Evolutionary conservation across 345 rosid genomes (phyloP).

Genomic region (Linum lewisii): DNA sequence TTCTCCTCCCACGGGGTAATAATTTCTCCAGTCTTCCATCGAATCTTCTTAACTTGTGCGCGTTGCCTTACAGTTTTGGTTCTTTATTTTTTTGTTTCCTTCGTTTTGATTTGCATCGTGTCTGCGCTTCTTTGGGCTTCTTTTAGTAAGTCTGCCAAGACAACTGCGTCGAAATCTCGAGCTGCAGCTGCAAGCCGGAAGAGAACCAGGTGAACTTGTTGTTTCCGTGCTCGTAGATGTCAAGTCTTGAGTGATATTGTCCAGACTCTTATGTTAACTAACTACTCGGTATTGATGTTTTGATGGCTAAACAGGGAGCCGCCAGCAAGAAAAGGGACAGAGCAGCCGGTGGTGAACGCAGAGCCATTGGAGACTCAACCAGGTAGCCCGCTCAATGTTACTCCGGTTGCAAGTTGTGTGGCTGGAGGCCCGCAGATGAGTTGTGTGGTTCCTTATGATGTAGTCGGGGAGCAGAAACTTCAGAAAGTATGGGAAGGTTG

Average conservation of each 20-base stretch:
- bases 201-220: slow-evolving; percentile 27
- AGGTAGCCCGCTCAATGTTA: neutral
- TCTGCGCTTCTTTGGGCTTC: slow-evolving; percentile 2
- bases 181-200: slow-evolving; percentile 23
- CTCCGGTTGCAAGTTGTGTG: neutral
- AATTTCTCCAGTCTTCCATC: slow-evolving; percentile 1
- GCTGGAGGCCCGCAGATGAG: neutral
- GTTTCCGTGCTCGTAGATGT: slow-evolving; percentile 20
- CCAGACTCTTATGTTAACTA: neutral
- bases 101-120: too few relatives aligned
- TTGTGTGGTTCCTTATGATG: neutral
- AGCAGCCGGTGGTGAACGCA: neutral
- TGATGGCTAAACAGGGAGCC: slow-evolving; percentile 18
- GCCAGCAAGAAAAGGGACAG: neutral
- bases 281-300: slow-evolving; percentile 20
- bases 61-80: neutral
- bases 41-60: neutral
- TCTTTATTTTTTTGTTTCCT: neutral
- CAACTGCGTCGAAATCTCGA: slow-evolving; percentile 50
- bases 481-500: slow-evolving; percentile 77
- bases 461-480: slow-evolving; percentile 20
- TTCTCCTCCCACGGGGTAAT: slow-evolving; percentile 73
- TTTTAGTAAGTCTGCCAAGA: slow-evolving; percentile 57
- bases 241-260: too few relatives aligned
- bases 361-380: neutral